phyloP scores from a whole-genome alignment of 192 early-diverging fungal species.

The Mortierella claussenii region DNA sequence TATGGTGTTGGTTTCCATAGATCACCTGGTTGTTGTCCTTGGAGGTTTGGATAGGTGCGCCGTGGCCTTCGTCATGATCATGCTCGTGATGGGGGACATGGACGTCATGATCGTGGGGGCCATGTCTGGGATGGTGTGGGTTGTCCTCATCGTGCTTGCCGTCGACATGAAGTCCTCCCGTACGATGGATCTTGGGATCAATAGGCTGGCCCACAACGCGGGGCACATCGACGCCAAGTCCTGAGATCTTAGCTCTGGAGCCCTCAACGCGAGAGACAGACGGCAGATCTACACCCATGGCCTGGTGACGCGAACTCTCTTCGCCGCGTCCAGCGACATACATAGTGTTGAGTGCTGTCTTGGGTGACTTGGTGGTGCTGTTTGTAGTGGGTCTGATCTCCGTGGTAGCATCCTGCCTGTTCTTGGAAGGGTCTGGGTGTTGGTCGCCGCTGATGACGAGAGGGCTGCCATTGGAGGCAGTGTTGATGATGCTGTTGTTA shows the following conservation, averaged over 20 bases:
- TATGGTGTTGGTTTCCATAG: constrained; percentile 6
- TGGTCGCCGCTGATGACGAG: no score
- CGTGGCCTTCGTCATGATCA: neutral
- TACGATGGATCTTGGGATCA: neutral
- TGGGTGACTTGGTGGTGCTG: neutral
- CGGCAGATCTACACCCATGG: constrained; percentile 25
- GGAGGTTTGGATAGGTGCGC: constrained; percentile 1
- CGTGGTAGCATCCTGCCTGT: no score
- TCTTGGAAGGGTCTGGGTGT: no score
- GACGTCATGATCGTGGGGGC: constrained; percentile 2
- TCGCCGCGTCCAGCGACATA: constrained; percentile 18
- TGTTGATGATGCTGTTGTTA: no score
- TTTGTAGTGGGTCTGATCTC: neutral
- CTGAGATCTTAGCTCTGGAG: neutral
- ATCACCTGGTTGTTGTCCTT: constrained; percentile 5
- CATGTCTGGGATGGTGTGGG: neutral
- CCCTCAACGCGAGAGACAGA: constrained; percentile 2
- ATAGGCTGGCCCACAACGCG: constrained; percentile 2
- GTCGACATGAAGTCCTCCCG: constrained; percentile 23
- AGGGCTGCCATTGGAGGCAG: no score
- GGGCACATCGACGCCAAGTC: constrained; percentile 29
- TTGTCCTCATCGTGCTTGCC: neutral
- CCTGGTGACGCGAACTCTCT: constrained; percentile 12
- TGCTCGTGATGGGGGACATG: constrained; percentile 7
- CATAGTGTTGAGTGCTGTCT: constrained; percentile 12